phyloP scores from a whole-genome alignment of 202 grass and related monocot genomes.

The Panicum virgatum region DNA sequence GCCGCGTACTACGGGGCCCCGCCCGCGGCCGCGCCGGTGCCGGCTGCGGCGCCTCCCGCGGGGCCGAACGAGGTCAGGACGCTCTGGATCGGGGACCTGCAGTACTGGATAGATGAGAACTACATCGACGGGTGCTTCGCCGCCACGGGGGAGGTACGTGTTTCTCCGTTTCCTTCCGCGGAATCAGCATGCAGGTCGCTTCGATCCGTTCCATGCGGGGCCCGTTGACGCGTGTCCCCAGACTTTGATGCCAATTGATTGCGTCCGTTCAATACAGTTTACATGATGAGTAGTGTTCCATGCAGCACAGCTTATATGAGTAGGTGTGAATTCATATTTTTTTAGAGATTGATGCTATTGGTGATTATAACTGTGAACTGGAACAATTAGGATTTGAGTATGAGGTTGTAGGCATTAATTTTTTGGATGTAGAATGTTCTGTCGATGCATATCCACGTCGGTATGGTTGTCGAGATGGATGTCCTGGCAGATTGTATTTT shows the following conservation, averaged over 20 bases:
- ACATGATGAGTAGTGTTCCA: no score
- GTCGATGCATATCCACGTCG: background rate
- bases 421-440: background rate
- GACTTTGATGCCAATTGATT: background rate
- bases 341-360: no score
- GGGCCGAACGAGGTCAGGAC: slow-evolving; percentile 61
- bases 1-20: slow-evolving; percentile 35
- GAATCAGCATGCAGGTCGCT: background rate
- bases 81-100: slow-evolving; percentile 81
- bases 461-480: no score
- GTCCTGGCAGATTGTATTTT: no score
- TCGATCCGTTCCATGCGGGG: background rate
- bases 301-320: background rate
- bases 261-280: no score
- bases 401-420: background rate
- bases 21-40: background rate
- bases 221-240: background rate
- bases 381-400: background rate
- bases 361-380: no score
- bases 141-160: slow-evolving; percentile 43
- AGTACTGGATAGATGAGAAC: slow-evolving; percentile 88
- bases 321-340: background rate
- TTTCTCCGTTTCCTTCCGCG: background rate
- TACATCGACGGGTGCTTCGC: slow-evolving; percentile 71
- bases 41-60: background rate